Evolutionary conservation across 169 alveolate genomes (phyloP), one percentile per base, ranked within the genome.

Genomic region (Besnoitia besnoiti): DNA sequence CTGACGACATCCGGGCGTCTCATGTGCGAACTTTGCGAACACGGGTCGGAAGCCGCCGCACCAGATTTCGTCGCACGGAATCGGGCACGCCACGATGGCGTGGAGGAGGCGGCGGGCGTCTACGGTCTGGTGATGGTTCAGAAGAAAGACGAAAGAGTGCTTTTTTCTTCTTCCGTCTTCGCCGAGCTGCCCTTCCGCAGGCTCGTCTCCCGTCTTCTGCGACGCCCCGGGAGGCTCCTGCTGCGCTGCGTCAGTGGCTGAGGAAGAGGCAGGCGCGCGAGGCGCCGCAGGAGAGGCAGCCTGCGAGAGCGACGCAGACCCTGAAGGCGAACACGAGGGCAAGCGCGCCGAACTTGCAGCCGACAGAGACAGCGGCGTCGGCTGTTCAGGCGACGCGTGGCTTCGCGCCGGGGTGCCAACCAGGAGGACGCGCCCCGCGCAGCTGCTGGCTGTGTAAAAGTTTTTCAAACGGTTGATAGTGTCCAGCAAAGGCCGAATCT

Each of bases 1-100:
- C 37, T 67, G 80, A 67, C 37, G 8, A 67, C 80, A n/a, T 50
- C 16, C 80, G 39, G 44, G 16, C 24, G 42, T 67, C 44, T 10
- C 8, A 33, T 30, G 80, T 67, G 44, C 40, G 24, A 10, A 67
- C 80, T 12, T 33, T 30, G 80, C 40, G 33, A n/a, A n/a, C n/a
- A n/a, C n/a, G n/a, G n/a, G n/a, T n/a, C n/a, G n/a, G n/a, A n/a
- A n/a, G 67, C 3, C 27, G 40, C 19, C 82, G 1, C n/a, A 73
- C 82, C 82, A 73, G n/a, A 73, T 73, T 73, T 73, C 82, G 27
- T 73, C 39, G 46, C 82, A 73, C n/a, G 47, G 46, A 5, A 73
- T n/a, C 39, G 82, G 82, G n/a, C 82, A 73, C 8, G 39, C 82
- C n/a, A 30, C 46, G n/a, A 73, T n/a, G 2, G 82, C 82, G 39